phyloP scores from a whole-genome alignment of 106 monocot genomes.

The Dendrobium huoshanense region DNA sequence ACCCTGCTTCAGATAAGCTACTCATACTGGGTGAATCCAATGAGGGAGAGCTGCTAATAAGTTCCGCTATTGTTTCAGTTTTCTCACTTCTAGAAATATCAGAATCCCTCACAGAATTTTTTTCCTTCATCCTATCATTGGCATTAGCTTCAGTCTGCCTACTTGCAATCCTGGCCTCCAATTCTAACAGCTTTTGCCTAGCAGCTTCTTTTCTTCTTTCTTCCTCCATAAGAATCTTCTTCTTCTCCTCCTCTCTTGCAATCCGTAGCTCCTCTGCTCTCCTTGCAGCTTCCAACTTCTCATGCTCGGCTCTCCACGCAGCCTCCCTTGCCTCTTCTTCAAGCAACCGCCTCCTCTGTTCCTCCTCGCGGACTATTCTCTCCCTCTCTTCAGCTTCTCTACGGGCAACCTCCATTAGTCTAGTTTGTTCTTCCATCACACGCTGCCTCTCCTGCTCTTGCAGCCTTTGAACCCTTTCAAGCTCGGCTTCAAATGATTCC shows the following conservation, averaged over 20 bases:
- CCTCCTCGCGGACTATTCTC: slow-evolving; percentile 67
- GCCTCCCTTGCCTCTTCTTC: slow-evolving; percentile 84
- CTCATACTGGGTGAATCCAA: slow-evolving; percentile 41
- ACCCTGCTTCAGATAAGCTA: slow-evolving; percentile 36
- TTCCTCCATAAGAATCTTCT: slow-evolving; percentile 56
- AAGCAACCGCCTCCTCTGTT: slow-evolving; percentile 50
- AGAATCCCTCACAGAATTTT: slow-evolving; percentile 18
- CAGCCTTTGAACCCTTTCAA: slow-evolving; percentile 71
- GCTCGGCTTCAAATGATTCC: slow-evolving; percentile 95
- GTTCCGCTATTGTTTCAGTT: slow-evolving; percentile 49
- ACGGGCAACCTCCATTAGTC: slow-evolving; percentile 61
- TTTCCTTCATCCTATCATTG: slow-evolving; percentile 29
- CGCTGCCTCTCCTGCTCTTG: slow-evolving; percentile 84
- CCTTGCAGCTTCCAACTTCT: slow-evolving; percentile 56
- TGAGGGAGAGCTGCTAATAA: slow-evolving; percentile 30
- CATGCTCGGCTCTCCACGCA: slow-evolving; percentile 73
- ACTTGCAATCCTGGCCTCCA: slow-evolving; percentile 79
- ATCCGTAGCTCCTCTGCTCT: slow-evolving; percentile 65
- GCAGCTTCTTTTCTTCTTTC: slow-evolving; percentile 93
- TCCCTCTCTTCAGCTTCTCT: slow-evolving; percentile 89
- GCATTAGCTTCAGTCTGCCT: slow-evolving; percentile 42
- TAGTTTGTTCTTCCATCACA: slow-evolving; percentile 65
- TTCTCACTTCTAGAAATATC: slow-evolving; percentile 54
- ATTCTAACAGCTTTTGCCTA: slow-evolving; percentile 64
- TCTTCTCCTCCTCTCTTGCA: slow-evolving; percentile 84